phyloP scores from a whole-genome alignment of 169 alveolate genomes.

The Cryptosporidium parvum region DNA sequence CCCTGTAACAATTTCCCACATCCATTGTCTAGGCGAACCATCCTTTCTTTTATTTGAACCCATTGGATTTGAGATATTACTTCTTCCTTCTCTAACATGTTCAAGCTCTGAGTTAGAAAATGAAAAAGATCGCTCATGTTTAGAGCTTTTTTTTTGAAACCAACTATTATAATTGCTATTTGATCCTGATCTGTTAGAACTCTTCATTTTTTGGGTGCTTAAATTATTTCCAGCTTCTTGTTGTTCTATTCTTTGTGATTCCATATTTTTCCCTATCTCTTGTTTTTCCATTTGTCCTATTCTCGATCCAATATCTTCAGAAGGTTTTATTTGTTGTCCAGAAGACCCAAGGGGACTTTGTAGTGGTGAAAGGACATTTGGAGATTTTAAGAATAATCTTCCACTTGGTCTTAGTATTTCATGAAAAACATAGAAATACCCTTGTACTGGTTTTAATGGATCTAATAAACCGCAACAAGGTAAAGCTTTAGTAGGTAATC shows the following conservation, averaged over 20 bases:
- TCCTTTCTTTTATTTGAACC: constrained; percentile 30
- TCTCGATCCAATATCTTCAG: neutral
- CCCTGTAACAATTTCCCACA: constrained; percentile 74
- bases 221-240: constrained; percentile 18
- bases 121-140: constrained; percentile 46
- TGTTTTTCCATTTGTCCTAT: neutral
- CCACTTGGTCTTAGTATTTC: constrained; percentile 74
- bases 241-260: constrained; percentile 33
- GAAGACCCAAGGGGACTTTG: constrained; percentile 72
- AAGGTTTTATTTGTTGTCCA: neutral
- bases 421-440: constrained; percentile 69
- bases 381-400: constrained; percentile 57
- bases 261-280: neutral
- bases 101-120: constrained; percentile 50
- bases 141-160: constrained; percentile 56
- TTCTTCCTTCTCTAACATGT: neutral
- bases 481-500: constrained; percentile 48
- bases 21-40: constrained; percentile 75
- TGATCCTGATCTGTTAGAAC: neutral
- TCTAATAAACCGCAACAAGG: constrained; percentile 74
- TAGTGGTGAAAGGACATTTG: constrained; percentile 48
- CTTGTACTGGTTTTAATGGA: constrained; percentile 61
- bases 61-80: neutral
- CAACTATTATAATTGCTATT: constrained; percentile 29
- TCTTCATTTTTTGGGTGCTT: neutral